Percentiles rank a stretch among this genome's conserved stretches.
Evolutionary conservation across 306 rosid genomes (phyloP).

Genomic region (Quillaja saponaria): DNA sequence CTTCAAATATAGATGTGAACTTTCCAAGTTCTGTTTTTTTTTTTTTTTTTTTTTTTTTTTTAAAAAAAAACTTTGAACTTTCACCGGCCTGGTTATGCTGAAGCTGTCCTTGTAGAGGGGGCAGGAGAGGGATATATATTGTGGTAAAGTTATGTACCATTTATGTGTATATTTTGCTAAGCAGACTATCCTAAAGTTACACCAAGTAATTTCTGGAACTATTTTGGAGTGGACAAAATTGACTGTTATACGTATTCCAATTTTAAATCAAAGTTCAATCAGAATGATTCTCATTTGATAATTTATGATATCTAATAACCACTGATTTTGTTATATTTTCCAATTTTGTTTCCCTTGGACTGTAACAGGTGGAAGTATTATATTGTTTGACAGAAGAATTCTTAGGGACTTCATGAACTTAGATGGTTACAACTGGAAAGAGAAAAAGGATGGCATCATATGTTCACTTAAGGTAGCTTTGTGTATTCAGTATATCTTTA

Average conservation of each 20-base stretch:
- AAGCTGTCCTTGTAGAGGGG: too few species aligned
- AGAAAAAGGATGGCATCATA: slow-evolving; percentile 97
- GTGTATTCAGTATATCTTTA: too few species aligned
- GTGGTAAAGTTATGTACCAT: slow-evolving; percentile 20
- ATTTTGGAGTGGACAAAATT: background rate
- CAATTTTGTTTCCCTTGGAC: slow-evolving; percentile 22
- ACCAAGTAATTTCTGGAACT: slow-evolving; percentile 18
- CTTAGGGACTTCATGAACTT: slow-evolving; percentile 92
- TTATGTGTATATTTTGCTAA: slow-evolving; percentile 6
- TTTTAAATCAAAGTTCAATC: too few species aligned
- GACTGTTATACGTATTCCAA: too few species aligned
- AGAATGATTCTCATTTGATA: slow-evolving; percentile 13
- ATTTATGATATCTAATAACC: slow-evolving; percentile 24
- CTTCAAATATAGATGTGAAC: too few species aligned
- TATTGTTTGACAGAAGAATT: slow-evolving; percentile 85
- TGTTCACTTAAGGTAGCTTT: too few species aligned
- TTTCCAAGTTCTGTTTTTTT: too few species aligned
- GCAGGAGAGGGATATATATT: too few species aligned
- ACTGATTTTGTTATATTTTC: slow-evolving; percentile 12
- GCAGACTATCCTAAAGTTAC: slow-evolving; percentile 18
- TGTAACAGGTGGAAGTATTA: slow-evolving; percentile 80
- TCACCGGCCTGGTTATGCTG: too few species aligned
- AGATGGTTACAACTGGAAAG: slow-evolving; percentile 98
- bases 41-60: too few species aligned
- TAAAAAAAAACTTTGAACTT: too few species aligned